These are phyloP conservation scores for Suhomyces prunicola DNA, from an alignment of 805 yeast genomes.

Conservation along the genomic window DNA sequence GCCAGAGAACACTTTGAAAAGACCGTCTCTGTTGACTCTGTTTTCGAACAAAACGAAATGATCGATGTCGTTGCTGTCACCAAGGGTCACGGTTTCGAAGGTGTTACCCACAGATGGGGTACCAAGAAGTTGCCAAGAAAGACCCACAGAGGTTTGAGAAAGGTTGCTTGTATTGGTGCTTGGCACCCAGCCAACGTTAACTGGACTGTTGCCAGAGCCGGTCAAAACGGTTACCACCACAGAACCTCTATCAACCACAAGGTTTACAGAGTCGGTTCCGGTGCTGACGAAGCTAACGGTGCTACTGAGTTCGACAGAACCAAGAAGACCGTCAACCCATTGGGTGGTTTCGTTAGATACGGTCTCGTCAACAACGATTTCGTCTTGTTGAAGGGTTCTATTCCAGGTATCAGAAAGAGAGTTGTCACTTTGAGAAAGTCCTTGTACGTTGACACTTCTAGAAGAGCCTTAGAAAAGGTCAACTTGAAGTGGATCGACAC, in stretches of 20 bases:
- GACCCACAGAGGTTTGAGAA: conserved; percentile 99
- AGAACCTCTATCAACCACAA: conserved; percentile 99
- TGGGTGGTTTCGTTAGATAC: conserved; percentile 99
- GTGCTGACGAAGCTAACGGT: conserved; percentile 89
- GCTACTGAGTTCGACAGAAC: conserved; percentile 99
- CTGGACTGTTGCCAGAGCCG: conserved; percentile 99
- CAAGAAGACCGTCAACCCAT: conserved; percentile 98
- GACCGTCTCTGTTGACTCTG: conserved; percentile 93
- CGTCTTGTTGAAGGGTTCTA: conserved; percentile 96
- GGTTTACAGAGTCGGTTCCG: conserved; percentile 98
- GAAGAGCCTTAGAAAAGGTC: conserved; percentile 96
- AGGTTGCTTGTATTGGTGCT: conserved; percentile 99
- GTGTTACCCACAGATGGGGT: conserved; percentile 99
- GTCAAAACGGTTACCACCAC: conserved; percentile 99
- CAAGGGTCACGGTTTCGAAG: conserved; percentile 99
- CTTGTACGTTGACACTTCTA: conserved; percentile 94
- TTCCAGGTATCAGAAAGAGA: conserved; percentile 99
- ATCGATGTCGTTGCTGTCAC: conserved; percentile 98
- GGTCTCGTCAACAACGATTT: conserved; percentile 98
- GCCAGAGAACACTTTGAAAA: conserved; percentile 99
- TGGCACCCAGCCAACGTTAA: conserved; percentile 99
- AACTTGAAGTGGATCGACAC: conserved; percentile 99
- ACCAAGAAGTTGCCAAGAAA: conserved; percentile 99
- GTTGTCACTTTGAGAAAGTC: conserved; percentile 98
- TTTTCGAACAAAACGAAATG: conserved; percentile 98